These are phyloP conservation scores for Spinellus fusiger DNA, from an alignment of 192 early-diverging fungal genomes.

Conservation along the genomic window DNA sequence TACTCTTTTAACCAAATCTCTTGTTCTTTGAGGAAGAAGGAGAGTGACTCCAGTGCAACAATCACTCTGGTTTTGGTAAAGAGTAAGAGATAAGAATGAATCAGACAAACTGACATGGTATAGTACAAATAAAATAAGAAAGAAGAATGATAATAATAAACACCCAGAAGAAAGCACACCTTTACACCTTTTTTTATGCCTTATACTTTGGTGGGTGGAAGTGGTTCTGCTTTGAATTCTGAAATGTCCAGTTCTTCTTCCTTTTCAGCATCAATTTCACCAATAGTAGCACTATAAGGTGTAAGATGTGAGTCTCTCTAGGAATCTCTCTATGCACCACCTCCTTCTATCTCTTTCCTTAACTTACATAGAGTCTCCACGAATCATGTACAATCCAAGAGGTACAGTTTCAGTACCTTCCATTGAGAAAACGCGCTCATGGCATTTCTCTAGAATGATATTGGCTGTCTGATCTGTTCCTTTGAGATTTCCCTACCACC, in stretches of 20 bases:
- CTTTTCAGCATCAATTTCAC: conserved; percentile 32
- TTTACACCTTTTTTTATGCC: too few relatives aligned
- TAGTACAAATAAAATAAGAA: too few relatives aligned
- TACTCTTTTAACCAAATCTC: too few relatives aligned
- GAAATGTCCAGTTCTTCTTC: conserved; percentile 29
- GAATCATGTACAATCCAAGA: conserved; percentile 48
- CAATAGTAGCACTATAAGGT: conserved; percentile 25
- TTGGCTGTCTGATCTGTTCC: conserved; percentile 53
- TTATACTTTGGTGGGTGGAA: conserved; percentile 8
- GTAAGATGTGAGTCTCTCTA: background rate
- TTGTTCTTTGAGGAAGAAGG: too few relatives aligned
- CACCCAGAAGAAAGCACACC: too few relatives aligned
- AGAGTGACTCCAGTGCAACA: too few relatives aligned
- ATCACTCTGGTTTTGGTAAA: too few relatives aligned
- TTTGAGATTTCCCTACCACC: conserved; percentile 42
- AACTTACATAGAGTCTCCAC: conserved; percentile 52
- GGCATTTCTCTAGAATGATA: conserved; percentile 41
- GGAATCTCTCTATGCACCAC: background rate
- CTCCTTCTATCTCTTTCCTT: background rate
- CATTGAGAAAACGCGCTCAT: conserved; percentile 47
- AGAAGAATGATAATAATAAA: too few relatives aligned
- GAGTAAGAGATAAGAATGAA: too few relatives aligned
- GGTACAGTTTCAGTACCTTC: conserved; percentile 42
- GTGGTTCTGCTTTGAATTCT: conserved; percentile 28
- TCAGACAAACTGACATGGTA: too few relatives aligned